phyloP scores from a whole-genome alignment of 768 basidiomycete species.

The Tricholoma saponaceum region DNA sequence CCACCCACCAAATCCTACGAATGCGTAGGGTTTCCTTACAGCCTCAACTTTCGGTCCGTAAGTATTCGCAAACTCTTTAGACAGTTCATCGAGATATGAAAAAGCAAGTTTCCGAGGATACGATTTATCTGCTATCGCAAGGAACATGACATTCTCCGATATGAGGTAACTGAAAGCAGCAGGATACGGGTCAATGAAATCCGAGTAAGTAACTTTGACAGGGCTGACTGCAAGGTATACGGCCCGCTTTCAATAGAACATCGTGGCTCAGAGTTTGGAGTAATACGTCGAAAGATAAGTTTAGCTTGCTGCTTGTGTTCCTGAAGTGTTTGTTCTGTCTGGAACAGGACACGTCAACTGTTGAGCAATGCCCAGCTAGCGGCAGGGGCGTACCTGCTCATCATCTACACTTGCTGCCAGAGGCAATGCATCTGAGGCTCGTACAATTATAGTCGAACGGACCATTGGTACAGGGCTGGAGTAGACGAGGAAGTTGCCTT shows the following conservation, averaged over 20 bases:
- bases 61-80: slow-evolving; percentile 90
- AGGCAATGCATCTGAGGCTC: slow-evolving; percentile 84
- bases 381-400: slow-evolving; percentile 64
- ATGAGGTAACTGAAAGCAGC: slow-evolving; percentile 79
- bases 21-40: slow-evolving; percentile 96
- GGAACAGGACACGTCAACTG: slow-evolving; percentile 13
- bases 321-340: slow-evolving; percentile 93
- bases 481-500: background rate
- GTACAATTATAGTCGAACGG: slow-evolving; percentile 79
- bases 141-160: slow-evolving; percentile 88
- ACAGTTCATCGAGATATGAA: slow-evolving; percentile 94
- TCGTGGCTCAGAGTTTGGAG: slow-evolving; percentile 89
- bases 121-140: slow-evolving; percentile 94
- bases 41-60: slow-evolving; percentile 93
- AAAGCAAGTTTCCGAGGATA: slow-evolving; percentile 97
- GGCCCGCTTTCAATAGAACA: slow-evolving; percentile 96
- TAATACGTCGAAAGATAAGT: slow-evolving; percentile 91
- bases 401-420: slow-evolving; percentile 96
- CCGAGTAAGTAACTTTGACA: slow-evolving; percentile 2
- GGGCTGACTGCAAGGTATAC: slow-evolving; percentile 91
- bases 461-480: slow-evolving; percentile 52
- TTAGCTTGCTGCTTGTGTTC: slow-evolving; percentile 99
- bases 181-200: slow-evolving; percentile 5
- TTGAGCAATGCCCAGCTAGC: background rate
- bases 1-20: slow-evolving; percentile 90